Evolutionary conservation across 495 filamentous ascomycete species (phyloP).

Genomic region (Hyaloscypha variabilis): DNA sequence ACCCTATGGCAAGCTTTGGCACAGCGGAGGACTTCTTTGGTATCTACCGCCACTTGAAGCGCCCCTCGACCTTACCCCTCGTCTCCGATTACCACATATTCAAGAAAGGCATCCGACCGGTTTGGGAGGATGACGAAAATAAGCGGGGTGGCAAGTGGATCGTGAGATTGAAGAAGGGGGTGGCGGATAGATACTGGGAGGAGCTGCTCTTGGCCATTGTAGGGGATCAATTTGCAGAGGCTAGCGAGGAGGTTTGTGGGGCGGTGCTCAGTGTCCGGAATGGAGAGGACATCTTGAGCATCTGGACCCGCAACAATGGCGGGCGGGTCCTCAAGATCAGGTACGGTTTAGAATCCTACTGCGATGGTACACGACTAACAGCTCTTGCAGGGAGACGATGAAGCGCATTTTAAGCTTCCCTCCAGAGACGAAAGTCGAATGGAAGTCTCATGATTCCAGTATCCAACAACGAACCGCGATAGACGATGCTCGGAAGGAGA

Average conservation of each 20-base stretch:
- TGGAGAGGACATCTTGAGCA: slow-evolving; percentile 95
- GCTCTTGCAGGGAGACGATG: slow-evolving; percentile 75
- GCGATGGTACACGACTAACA: slow-evolving; percentile 9
- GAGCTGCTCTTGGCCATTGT: slow-evolving; percentile 89
- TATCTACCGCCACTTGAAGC: slow-evolving; percentile 89
- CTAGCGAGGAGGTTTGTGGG: slow-evolving; percentile 92
- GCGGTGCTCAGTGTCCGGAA: slow-evolving; percentile 91
- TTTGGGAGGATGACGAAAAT: slow-evolving; percentile 99
- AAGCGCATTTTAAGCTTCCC: slow-evolving; percentile 86
- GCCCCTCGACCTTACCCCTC: slow-evolving; percentile 82
- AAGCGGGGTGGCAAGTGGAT: slow-evolving; percentile 97
- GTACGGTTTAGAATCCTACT: slow-evolving; percentile 49
- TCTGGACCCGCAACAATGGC: slow-evolving; percentile 93
- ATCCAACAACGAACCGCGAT: slow-evolving; percentile 81
- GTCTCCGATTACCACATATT: slow-evolving; percentile 99
- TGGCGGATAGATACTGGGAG: slow-evolving; percentile 97
- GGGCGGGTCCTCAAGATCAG: slow-evolving; percentile 95
- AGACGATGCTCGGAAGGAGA: slow-evolving; percentile 81
- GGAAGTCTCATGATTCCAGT: slow-evolving; percentile 87
- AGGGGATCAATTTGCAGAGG: slow-evolving; percentile 94
- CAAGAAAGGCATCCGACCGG: slow-evolving; percentile 93
- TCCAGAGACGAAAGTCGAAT: slow-evolving; percentile 85
- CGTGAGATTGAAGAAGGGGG: slow-evolving; percentile 92
- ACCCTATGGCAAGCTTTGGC: slow-evolving; percentile 78
- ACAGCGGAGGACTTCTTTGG: slow-evolving; percentile 91